These are phyloP conservation scores for Pseudomassariella vexata DNA, from an alignment of 2,329 filamentous ascomycete species.

Conservation along the genomic window DNA sequence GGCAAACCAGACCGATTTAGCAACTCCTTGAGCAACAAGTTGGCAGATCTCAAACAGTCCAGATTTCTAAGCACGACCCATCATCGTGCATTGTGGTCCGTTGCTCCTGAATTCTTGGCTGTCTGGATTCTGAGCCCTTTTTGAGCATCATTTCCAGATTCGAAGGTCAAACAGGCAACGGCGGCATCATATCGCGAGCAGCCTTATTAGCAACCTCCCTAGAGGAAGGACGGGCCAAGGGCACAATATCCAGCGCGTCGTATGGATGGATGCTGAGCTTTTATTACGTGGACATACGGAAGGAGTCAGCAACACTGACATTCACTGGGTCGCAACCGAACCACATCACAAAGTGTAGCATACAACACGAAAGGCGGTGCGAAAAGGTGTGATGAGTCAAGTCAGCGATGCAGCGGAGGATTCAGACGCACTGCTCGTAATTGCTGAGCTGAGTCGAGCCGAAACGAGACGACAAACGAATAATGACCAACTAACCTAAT, in stretches of 20 bases:
- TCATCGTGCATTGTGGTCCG: no score
- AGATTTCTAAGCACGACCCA: no score
- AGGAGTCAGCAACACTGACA: slow-evolving; percentile 4
- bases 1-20: neutral
- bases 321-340: slow-evolving; percentile 3
- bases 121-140: neutral
- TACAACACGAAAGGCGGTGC: slow-evolving; percentile 5
- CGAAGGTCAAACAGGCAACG: slow-evolving; percentile 2
- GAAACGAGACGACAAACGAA: neutral
- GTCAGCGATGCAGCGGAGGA: no score
- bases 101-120: no score
- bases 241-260: slow-evolving; percentile 1
- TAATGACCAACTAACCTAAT: slow-evolving; percentile 2
- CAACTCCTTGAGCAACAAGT: no score
- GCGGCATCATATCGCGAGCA: no score
- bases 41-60: no score
- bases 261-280: no score
- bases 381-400: slow-evolving; percentile 7
- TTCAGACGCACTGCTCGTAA: no score
- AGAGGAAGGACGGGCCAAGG: neutral
- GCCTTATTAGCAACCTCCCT: no score
- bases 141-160: slow-evolving; percentile 1
- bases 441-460: slow-evolving; percentile 3
- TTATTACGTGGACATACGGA: slow-evolving; percentile 3
- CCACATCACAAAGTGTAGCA: slow-evolving; percentile 3